Conservation (phyloP, 371 early-diverging fungal species). For the Rhizoclosmatium hyalinum region DNA sequence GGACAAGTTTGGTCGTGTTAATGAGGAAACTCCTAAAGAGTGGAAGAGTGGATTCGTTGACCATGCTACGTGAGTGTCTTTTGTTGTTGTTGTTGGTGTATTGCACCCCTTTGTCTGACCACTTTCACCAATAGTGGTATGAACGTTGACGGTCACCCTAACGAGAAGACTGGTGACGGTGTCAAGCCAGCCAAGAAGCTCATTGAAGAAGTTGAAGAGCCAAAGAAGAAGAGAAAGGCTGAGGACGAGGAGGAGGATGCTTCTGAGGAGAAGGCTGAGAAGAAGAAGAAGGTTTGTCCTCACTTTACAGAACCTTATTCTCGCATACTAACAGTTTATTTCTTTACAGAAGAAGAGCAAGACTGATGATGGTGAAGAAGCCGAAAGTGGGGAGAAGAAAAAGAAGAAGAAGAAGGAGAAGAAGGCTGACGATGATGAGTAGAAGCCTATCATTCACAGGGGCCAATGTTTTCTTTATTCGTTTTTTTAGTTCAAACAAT, state of each 20-base stretch:
- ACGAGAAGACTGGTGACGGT: constrained; percentile 43
- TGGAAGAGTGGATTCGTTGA: constrained; percentile 82
- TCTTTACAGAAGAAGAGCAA: constrained; percentile 39
- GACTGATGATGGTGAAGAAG: constrained; percentile 20
- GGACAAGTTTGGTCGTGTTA: constrained; percentile 93
- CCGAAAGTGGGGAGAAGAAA: constrained; percentile 2
- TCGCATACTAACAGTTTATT: too few relatives aligned
- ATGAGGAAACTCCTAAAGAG: constrained; percentile 70
- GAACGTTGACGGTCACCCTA: constrained; percentile 51
- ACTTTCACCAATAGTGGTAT: constrained; percentile 28
- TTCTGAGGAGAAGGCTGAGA: constrained; percentile 21
- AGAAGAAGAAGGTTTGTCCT: constrained; percentile 43
- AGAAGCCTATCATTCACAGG: neutral
- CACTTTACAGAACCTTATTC: too few relatives aligned
- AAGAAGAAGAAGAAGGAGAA: constrained; percentile 25
- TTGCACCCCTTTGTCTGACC: constrained; percentile 2
- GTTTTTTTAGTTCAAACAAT: neutral
- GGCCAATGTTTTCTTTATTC: neutral
- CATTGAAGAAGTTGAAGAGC: constrained; percentile 50
- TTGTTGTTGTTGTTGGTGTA: neutral
- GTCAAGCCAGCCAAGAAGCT: constrained; percentile 38
- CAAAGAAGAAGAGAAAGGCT: constrained; percentile 50
- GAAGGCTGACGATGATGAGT: constrained; percentile 27
- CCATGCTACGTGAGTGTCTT: constrained; percentile 58
- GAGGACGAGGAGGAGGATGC: constrained; percentile 52